These are phyloP conservation scores for Eucalyptus regnans DNA, from an alignment of 345 rosid species.

Conservation along the genomic window DNA sequence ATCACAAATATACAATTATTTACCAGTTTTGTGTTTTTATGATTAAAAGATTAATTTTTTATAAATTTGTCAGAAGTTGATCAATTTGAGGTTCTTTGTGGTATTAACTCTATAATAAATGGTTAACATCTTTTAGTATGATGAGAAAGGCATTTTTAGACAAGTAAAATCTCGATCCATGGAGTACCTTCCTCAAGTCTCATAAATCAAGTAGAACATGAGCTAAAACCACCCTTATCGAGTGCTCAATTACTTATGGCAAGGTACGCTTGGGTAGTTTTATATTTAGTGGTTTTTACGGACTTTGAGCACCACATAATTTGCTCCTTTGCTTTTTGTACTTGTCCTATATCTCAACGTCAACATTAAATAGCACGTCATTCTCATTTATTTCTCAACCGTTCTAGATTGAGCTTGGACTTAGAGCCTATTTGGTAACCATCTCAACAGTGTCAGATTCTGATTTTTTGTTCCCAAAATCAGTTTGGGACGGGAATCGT, in stretches of 20 bases:
- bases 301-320: neutral
- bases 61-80: too few relatives aligned
- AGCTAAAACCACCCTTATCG: neutral
- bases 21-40: fast-evolving
- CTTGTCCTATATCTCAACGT: neutral
- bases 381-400: neutral
- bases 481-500: too few relatives aligned
- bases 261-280: neutral
- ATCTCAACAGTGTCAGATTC: too few relatives aligned
- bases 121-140: neutral
- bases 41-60: too few relatives aligned
- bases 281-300: neutral
- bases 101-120: too few relatives aligned
- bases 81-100: too few relatives aligned
- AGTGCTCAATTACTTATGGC: neutral
- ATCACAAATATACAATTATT: too few relatives aligned
- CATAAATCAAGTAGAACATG: neutral
- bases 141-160: neutral
- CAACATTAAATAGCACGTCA: neutral
- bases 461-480: too few relatives aligned
- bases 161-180: neutral
- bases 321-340: neutral
- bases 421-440: too few relatives aligned
- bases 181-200: neutral
- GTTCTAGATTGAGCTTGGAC: neutral